Conservation (phyloP, 257 asterid species). For the Solanum ossicruentum region DNA sequence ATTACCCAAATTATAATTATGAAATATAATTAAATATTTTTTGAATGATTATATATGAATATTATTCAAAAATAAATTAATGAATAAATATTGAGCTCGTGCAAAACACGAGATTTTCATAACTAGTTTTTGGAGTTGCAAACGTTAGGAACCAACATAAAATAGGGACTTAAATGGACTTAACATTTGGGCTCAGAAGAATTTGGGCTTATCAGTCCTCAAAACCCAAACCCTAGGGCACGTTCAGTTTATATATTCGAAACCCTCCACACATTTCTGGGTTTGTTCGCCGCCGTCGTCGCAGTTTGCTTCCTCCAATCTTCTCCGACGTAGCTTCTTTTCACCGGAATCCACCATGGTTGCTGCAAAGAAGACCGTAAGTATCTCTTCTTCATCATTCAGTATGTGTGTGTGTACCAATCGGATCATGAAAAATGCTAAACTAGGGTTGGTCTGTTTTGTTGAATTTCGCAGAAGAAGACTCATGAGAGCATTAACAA, state of each 20-base stretch:
- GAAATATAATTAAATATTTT: too few species aligned
- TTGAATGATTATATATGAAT: too few species aligned
- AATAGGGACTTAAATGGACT: neutral
- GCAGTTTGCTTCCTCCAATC: neutral
- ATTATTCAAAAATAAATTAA: too few species aligned
- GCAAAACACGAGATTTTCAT: too few species aligned
- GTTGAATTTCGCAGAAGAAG: conserved; percentile 41
- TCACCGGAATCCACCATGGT: conserved; percentile 20
- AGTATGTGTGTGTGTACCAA: neutral
- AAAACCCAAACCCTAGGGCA: neutral
- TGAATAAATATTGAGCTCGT: too few species aligned
- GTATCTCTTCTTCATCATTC: neutral
- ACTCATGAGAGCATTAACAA: conserved; percentile 73
- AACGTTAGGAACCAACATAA: neutral
- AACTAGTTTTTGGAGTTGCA: too few species aligned
- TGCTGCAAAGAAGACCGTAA: conserved; percentile 28
- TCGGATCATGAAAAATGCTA: neutral
- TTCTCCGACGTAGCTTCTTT: neutral
- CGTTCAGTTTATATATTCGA: neutral
- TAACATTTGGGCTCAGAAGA: neutral
- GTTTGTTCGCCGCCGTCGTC: neutral
- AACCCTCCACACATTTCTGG: neutral
- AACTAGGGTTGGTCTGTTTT: neutral
- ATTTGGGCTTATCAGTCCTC: neutral
- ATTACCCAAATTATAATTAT: too few species aligned